These are phyloP conservation scores for Bisporella sp. DNA, from an alignment of 2,329 filamentous ascomycete genomes.

Conservation along the genomic window DNA sequence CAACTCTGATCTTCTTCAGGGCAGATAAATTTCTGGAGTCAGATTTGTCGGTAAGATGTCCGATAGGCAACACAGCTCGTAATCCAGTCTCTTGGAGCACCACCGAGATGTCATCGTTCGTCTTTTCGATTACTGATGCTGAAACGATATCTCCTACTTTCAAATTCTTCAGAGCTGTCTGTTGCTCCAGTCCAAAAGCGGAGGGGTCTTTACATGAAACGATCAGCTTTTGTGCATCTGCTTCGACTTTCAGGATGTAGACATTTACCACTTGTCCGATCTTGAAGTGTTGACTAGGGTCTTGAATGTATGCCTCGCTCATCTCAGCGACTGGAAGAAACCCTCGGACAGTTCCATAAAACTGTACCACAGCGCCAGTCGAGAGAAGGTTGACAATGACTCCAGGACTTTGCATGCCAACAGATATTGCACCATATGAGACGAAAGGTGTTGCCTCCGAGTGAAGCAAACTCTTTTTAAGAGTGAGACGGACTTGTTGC, in stretches of 20 bases:
- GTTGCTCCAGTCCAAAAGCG: conserved; percentile 67
- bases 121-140: conserved; percentile 76
- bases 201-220: conserved; percentile 91
- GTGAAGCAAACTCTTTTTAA: conserved; percentile 94
- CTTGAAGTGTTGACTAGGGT: conserved; percentile 84
- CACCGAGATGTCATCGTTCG: conserved; percentile 66
- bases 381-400: conserved; percentile 77
- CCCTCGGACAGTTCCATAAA: conserved; percentile 76
- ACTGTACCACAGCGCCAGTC: conserved; percentile 82
- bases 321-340: conserved; percentile 94
- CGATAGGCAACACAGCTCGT: conserved; percentile 68
- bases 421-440: conserved; percentile 64
- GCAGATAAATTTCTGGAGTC: conserved; percentile 68
- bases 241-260: conserved; percentile 75
- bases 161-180: conserved; percentile 68
- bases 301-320: conserved; percentile 92
- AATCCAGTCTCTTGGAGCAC: conserved; percentile 69
- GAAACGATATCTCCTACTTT: conserved; percentile 68
- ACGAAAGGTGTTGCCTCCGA: conserved; percentile 76
- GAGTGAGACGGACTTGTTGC: conserved; percentile 74
- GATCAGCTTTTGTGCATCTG: conserved; percentile 62
- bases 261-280: conserved; percentile 87
- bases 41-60: conserved; percentile 82
- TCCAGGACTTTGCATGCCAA: conserved; percentile 74
- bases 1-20: conserved; percentile 75